Percentiles rank a stretch among this genome's conserved stretches.
These are phyloP conservation scores for Monosporascus ibericus DNA, from an alignment of 2,329 filamentous ascomycete genomes.

Conservation along the genomic window DNA sequence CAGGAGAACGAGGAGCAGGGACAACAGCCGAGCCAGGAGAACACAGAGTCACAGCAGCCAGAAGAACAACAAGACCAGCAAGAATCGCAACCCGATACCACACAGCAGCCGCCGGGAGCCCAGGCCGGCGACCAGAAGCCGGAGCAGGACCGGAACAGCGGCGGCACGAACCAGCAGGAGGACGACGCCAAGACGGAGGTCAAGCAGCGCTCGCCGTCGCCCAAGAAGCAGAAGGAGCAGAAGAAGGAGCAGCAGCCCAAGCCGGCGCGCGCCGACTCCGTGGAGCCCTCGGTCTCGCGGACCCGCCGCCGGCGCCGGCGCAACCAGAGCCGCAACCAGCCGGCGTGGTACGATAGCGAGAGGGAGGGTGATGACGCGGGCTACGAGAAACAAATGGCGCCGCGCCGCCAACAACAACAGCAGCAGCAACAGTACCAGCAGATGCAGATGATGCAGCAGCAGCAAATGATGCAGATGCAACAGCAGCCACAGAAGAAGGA, in stretches of 20 bases:
- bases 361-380: constrained; percentile 15
- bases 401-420: constrained; percentile 12
- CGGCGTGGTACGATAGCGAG: constrained; percentile 20
- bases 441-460: constrained; percentile 12
- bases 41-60: too few species aligned
- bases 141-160: constrained; percentile 2
- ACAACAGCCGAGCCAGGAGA: constrained; percentile 3
- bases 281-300: constrained; percentile 18
- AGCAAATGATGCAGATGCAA: constrained; percentile 9
- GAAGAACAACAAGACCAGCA: constrained; percentile 5
- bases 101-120: constrained; percentile 5
- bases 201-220: constrained; percentile 23
- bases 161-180: not conserved
- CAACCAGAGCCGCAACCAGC: constrained; percentile 20
- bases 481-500: constrained; percentile 22
- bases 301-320: constrained; percentile 15
- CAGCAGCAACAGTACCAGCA: constrained; percentile 13
- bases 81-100: constrained; percentile 2
- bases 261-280: constrained; percentile 17
- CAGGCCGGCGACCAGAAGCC: constrained; percentile 4
- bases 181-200: constrained; percentile 10
- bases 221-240: constrained; percentile 32
- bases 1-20: constrained; percentile 7
- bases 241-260: constrained; percentile 17
- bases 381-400: constrained; percentile 23